Conservation (phyloP, 176 grass and related monocot species). For the Themeda triandra region DNA sequence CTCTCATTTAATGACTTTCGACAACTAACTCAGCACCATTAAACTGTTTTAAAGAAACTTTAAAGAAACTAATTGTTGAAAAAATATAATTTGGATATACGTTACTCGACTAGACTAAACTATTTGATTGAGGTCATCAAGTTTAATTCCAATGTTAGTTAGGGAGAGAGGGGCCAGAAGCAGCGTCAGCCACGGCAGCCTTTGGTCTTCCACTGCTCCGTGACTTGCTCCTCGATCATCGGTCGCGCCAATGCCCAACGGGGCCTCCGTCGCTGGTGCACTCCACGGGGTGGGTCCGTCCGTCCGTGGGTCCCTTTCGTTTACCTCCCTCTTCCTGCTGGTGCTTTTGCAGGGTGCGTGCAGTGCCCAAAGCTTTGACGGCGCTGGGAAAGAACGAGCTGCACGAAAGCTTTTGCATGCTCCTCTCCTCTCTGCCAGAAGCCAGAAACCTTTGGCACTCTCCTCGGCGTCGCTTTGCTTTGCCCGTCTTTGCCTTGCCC, state of each 20-base stretch:
- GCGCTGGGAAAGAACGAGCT: slow-evolving; percentile 19
- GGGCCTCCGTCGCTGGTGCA: background rate
- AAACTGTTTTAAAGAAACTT: too few relatives aligned
- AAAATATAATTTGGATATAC: too few relatives aligned
- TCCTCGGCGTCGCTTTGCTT: background rate
- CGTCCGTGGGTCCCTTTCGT: background rate
- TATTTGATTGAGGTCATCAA: too few relatives aligned
- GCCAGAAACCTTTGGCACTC: background rate
- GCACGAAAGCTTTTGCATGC: slow-evolving; percentile 7
- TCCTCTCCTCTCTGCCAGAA: background rate
- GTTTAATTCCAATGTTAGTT: background rate
- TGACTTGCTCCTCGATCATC: slow-evolving; percentile 35
- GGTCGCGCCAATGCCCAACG: background rate
- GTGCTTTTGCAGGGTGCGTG: background rate
- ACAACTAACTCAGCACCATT: too few relatives aligned
- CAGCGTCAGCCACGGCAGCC: too few relatives aligned
- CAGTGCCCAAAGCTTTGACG: slow-evolving; percentile 31
- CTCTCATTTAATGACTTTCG: too few relatives aligned
- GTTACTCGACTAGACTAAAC: too few relatives aligned
- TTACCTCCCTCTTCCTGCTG: background rate
- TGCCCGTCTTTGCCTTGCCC: background rate
- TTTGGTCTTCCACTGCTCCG: slow-evolving; percentile 1
- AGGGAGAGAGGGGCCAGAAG: background rate
- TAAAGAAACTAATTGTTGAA: too few relatives aligned
- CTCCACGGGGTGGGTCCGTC: background rate